Conservation (phyloP, 2,329 filamentous ascomycete species). For the Phialocephala subalpina region DNA sequence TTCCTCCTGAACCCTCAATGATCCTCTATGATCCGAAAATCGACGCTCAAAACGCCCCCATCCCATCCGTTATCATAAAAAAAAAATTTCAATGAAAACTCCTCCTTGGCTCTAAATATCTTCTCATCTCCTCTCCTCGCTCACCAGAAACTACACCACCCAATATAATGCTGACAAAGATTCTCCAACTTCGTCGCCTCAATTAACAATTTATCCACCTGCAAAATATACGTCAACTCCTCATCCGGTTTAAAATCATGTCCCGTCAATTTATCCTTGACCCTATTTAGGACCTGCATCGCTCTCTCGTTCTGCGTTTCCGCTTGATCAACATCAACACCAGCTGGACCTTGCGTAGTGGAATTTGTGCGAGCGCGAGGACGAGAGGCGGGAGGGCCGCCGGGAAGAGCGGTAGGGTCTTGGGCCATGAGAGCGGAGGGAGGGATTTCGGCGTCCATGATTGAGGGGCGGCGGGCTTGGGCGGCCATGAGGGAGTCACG, state of each 20-base stretch:
- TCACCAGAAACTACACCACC: slow-evolving; percentile 98
- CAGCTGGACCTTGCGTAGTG: slow-evolving; percentile 50
- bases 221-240: slow-evolving; percentile 83
- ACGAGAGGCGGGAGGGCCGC: slow-evolving; percentile 57
- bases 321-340: slow-evolving; percentile 51
- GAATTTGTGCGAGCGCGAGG: slow-evolving; percentile 68
- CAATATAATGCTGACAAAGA: slow-evolving; percentile 97
- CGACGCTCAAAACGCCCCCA: slow-evolving; percentile 1
- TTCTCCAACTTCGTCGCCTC: slow-evolving; percentile 98
- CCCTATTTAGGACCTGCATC: slow-evolving; percentile 87
- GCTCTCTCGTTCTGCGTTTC: slow-evolving; percentile 95
- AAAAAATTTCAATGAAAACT: background rate
- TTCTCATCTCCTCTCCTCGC: background rate
- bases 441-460: slow-evolving; percentile 69
- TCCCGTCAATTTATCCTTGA: slow-evolving; percentile 95
- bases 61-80: background rate
- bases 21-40: background rate
- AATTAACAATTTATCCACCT: slow-evolving; percentile 93
- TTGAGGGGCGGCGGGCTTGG: slow-evolving; percentile 68
- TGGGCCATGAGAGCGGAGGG: slow-evolving; percentile 65
- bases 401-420: slow-evolving; percentile 44
- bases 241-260: slow-evolving; percentile 88
- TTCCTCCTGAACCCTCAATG: background rate
- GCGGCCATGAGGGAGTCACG: slow-evolving; percentile 59
- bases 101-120: background rate